Base-by-base conservation (phyloP, 1,284 basidiomycete species). In the Cryptococcus wingfieldii region DNA sequence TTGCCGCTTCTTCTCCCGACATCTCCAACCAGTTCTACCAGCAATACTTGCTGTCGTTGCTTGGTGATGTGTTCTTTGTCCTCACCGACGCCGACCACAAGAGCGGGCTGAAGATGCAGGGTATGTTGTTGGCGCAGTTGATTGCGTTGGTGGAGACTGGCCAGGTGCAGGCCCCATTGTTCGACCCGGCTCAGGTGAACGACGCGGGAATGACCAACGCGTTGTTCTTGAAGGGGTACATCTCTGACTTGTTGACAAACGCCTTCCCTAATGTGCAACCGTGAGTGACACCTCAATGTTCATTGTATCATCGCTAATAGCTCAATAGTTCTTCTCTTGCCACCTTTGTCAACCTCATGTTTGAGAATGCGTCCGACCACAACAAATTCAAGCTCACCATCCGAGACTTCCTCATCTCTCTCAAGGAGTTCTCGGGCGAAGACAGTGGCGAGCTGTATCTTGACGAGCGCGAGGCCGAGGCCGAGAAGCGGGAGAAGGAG, bases 51-150 rank as follows among this genome's bases (percentile, higher is more conserved):
- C 83, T 98, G 53, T 88, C 86, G 72, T 86, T 98, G 67, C 82
- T 97, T 46, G 94, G 96, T 70, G 96, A 98, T 74, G 91, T 92
- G 56, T 96, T 98, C 83, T 98, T 89, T 69, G 95, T 98, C 48
- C 83, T 98, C 51, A 98, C 95, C 27, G 95, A 98, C 73, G 86
- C 95, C 13, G 95, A 98, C 77, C 95, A 98, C 82, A 98, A 98
- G 85, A 92, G 90, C 70, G 94, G 80, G 19, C 94, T 95, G 82
- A 94, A 94, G 78, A 82, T 91, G 57, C 91, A 94, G 77, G 88
- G 87, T 64, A 79, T 88, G 63, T 81, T 97, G n/a, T 84, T 99
- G 45, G 90, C 92, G 13, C 84, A 91, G 41, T 84, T 99, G 80
- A 96, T 95, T 83, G 89, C 92, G 74, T 84, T 98, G 39, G 90